Evolutionary conservation across 2,329 filamentous ascomycete genomes (phyloP).

Genomic region (Alternaria atra): DNA sequence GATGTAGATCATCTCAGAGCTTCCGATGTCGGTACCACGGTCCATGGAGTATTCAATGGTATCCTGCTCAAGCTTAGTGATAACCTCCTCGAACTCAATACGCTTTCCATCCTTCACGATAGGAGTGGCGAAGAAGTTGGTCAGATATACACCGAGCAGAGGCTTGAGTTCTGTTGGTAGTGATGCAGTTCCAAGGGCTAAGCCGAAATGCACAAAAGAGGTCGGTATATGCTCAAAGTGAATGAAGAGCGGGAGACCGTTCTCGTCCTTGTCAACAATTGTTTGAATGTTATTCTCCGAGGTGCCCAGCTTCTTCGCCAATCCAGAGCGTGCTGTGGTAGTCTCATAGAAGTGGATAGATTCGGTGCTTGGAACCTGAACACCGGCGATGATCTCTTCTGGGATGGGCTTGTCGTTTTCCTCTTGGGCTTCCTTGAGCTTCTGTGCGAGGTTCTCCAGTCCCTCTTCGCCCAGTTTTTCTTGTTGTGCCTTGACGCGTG

Average conservation of each 20-base stretch:
- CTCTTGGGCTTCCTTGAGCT: conserved; percentile 82
- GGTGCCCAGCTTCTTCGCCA: conserved; percentile 75
- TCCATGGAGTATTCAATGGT: conserved; percentile 85
- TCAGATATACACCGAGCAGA: conserved; percentile 81
- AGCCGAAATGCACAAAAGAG: conserved; percentile 86
- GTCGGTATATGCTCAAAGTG: conserved; percentile 95
- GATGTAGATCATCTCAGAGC: conserved; percentile 82
- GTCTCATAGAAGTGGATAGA: conserved; percentile 96
- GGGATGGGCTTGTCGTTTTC: conserved; percentile 92
- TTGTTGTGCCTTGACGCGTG: conserved; percentile 79
- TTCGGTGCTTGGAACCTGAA: conserved; percentile 82
- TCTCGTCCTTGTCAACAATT: conserved; percentile 74
- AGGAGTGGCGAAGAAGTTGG: conserved; percentile 95
- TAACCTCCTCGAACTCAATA: conserved; percentile 89
- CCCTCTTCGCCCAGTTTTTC: conserved; percentile 83
- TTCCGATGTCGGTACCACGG: conserved; percentile 72
- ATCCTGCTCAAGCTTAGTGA: conserved; percentile 88
- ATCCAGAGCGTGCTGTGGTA: conserved; percentile 81
- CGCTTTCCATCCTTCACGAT: conserved; percentile 78
- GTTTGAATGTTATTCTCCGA: conserved; percentile 76
- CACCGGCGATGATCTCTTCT: conserved; percentile 78
- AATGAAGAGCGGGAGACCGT: conserved; percentile 80
- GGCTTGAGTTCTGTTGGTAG: conserved; percentile 86
- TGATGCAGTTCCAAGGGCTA: conserved; percentile 80
- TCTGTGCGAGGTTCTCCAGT: conserved; percentile 75